Evolutionary conservation across 371 early-diverging fungal genomes (phyloP).

Genomic region (Apophysomyces trapeziformis): DNA sequence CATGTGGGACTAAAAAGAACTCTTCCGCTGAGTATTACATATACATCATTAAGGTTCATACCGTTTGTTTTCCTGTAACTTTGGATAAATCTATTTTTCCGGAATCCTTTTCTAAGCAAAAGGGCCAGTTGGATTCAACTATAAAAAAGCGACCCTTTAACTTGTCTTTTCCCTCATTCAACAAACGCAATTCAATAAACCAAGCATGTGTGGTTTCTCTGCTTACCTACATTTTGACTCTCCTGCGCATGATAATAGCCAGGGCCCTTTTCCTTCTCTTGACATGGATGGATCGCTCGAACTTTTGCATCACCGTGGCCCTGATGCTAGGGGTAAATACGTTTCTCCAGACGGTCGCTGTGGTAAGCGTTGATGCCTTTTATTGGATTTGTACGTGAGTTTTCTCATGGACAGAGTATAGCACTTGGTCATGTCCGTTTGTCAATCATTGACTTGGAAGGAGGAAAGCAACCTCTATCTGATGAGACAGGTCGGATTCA

Average conservation of each 20-base stretch:
- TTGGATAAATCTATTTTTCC: background rate
- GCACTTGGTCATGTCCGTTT: slow-evolving; percentile 24
- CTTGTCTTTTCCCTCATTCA: no score
- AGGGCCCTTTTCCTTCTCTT: slow-evolving; percentile 13
- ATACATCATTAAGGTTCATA: no score
- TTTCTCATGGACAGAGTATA: background rate
- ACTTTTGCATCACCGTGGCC: slow-evolving; percentile 26
- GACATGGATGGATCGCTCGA: slow-evolving; percentile 28
- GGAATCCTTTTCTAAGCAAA: background rate
- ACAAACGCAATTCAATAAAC: background rate
- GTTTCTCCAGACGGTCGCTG: slow-evolving; percentile 28
- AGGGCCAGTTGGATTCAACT: background rate
- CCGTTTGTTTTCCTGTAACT: no score
- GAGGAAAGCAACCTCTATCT: slow-evolving; percentile 26
- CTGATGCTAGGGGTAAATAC: slow-evolving; percentile 27
- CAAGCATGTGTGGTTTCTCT: slow-evolving; percentile 29
- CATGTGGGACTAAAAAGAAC: no score
- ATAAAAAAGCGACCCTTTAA: background rate
- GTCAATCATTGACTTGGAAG: slow-evolving; percentile 30
- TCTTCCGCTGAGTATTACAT: no score
- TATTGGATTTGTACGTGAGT: background rate
- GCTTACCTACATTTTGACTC: slow-evolving; percentile 28
- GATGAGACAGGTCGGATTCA: slow-evolving; percentile 14
- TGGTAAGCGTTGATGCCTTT: slow-evolving; percentile 12
- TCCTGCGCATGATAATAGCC: background rate